Evolutionary conservation across 2,329 filamentous ascomycete genomes (phyloP).

Genomic region (Hymenoscyphus fructigenus): DNA sequence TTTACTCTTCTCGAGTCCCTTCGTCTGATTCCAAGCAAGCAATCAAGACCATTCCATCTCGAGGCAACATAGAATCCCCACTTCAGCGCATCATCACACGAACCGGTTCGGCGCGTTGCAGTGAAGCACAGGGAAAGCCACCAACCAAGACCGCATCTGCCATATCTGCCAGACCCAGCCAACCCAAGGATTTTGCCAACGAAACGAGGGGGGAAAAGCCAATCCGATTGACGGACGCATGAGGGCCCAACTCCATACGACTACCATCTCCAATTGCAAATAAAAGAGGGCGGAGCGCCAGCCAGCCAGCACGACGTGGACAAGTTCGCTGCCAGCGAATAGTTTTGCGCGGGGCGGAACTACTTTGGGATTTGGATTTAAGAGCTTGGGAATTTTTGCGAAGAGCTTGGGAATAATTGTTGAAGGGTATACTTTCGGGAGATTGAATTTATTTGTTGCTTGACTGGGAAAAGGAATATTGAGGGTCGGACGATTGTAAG

Average conservation of each 20-base stretch:
- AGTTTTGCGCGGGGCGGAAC: neutral
- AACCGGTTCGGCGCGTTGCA: neutral
- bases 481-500: neutral
- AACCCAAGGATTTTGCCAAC: neutral
- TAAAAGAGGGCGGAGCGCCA: neutral
- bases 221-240: neutral
- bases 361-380: neutral
- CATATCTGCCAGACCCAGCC: no score
- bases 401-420: neutral
- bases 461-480: neutral
- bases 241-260: neutral
- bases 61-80: no score
- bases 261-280: neutral
- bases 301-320: neutral
- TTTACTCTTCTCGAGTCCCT: neutral
- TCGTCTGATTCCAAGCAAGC: no score
- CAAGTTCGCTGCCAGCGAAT: neutral
- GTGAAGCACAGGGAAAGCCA: no score
- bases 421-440: no score
- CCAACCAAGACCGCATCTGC: no score
- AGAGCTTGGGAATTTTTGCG: no score
- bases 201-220: neutral
- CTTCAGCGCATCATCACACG: neutral
- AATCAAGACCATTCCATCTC: no score
- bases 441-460: neutral